phyloP scores from a whole-genome alignment of 1,284 basidiomycete species.

The Exobasidium rhododendri region DNA sequence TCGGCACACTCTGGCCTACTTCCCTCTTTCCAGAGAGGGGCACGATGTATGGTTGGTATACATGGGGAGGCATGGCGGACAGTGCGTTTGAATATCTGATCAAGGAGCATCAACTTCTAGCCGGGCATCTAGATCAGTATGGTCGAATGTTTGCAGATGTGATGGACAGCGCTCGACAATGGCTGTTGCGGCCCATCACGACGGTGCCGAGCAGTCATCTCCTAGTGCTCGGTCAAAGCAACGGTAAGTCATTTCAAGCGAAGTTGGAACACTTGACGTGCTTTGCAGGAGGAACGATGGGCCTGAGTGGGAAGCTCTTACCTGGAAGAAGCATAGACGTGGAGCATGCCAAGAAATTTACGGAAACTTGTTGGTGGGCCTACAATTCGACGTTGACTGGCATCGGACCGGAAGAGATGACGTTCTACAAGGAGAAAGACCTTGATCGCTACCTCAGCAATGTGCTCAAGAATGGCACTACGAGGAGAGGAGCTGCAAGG shows the following conservation, averaged over 20 bases:
- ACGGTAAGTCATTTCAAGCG: conserved; percentile 14
- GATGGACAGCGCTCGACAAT: conserved; percentile 57
- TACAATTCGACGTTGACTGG: conserved; percentile 54
- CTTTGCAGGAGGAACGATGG: conserved; percentile 62
- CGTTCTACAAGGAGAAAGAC: conserved; percentile 39
- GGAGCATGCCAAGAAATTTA: conserved; percentile 55
- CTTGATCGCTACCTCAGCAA: conserved; percentile 34
- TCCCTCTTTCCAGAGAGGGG: conserved; percentile 54
- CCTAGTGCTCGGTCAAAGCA: conserved; percentile 37
- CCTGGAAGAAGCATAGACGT: conserved; percentile 56
- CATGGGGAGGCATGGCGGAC: conserved; percentile 58
- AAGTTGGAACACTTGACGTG: conserved; percentile 58
- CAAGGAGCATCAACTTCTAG: conserved; percentile 60
- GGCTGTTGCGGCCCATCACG: conserved; percentile 56
- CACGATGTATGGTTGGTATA: conserved; percentile 24
- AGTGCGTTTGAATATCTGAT: conserved; percentile 62
- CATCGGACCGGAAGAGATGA: conserved; percentile 49
- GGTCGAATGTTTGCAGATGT: conserved; percentile 58
- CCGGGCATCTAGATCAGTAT: conserved; percentile 57
- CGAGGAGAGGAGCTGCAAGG: conserved; percentile 27
- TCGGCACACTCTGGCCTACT: conserved; percentile 53
- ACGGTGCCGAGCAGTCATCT: conserved; percentile 57
- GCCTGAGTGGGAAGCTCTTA: conserved; percentile 59
- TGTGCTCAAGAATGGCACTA: conserved; percentile 28
- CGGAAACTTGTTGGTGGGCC: conserved; percentile 60